These are phyloP conservation scores for Melanogaster broomeanus DNA, from an alignment of 768 basidiomycete genomes.

Conservation along the genomic window DNA sequence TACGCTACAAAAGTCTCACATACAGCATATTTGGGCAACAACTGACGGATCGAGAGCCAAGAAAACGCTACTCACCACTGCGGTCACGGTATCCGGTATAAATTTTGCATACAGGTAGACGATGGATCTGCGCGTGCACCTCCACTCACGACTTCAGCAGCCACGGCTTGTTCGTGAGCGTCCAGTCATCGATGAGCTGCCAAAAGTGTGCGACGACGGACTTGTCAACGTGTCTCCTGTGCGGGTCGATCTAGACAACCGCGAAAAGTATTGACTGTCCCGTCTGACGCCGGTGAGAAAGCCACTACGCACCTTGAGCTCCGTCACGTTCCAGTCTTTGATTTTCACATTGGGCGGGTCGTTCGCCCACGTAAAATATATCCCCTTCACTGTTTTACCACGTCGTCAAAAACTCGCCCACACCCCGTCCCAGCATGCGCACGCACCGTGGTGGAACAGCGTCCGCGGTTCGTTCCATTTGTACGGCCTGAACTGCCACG, in stretches of 20 bases:
- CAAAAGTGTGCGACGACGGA: constrained; percentile 95
- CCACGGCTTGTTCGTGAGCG: constrained; percentile 76
- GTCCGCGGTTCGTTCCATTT: constrained; percentile 94
- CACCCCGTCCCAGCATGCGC: neutral
- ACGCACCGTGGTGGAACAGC: constrained; percentile 89
- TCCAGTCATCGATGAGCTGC: constrained; percentile 90
- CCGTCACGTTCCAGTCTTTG: constrained; percentile 96
- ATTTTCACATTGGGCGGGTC: constrained; percentile 88
- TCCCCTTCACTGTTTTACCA: constrained; percentile 75
- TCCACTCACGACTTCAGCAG: constrained; percentile 49
- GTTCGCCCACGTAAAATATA: constrained; percentile 94
- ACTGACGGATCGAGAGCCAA: neutral
- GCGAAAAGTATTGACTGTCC: neutral
- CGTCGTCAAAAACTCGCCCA: neutral
- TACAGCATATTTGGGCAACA: neutral
- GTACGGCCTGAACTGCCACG: constrained; percentile 97
- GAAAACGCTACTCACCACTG: neutral
- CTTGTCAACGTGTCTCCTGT: constrained; percentile 90
- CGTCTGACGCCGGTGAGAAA: neutral
- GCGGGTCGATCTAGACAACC: constrained; percentile 74
- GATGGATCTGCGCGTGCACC: too few species aligned
- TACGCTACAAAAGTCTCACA: too few species aligned
- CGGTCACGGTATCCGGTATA: neutral
- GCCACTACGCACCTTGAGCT: constrained; percentile 68
- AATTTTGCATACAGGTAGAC: neutral